Evolutionary conservation across 352 stramenopile genomes (phyloP), one percentile per base, ranked within the genome.

Genomic region (Pseudoperonospora humuli): DNA sequence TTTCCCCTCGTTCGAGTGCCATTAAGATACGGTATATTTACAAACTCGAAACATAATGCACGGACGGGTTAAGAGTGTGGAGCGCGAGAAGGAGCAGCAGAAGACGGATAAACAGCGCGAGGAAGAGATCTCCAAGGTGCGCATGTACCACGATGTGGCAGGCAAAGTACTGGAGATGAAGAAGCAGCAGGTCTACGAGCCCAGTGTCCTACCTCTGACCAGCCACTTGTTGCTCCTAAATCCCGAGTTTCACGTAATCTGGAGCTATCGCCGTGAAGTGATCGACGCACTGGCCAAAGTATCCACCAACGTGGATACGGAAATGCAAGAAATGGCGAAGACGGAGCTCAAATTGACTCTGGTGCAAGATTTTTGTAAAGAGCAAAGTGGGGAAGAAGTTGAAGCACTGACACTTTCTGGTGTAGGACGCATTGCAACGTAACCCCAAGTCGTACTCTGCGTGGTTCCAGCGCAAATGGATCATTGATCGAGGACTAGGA

Each of bases 391-490:
- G n/a, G n/a, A n/a, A n/a, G n/a, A n/a, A n/a, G n/a, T n/a, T n/a
- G n/a, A n/a, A n/a, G n/a, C n/a, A n/a, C n/a, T n/a, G n/a, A 39
- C 27, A 7, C n/a, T 45, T 35, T 44, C 51, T 19, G 21, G 41
- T 41, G 24, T 41, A 93, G 57, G 84, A 95, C 25, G 91, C 83
- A 26, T 67, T 99, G 36, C 76, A 97, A 54, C 86, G 92, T 39
- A 98, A 98, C 53, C 95, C 96, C 11, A 99, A 99, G 75, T 97
- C 89, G 15, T 99, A 99, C 52, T 81, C 79, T 7, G 71, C 93
- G 35, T 96, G 87, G 87, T 89, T 82, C 43, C 80, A 92, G 45
- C 82, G 86, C 15, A 71, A 93, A 48, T 96, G 86, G 77, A 61
- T 91, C 29, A 60, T 93, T 19, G 74, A 88, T 15, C 70, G 73